These are phyloP conservation scores for Arachnomyces sp. DNA, from an alignment of 2,329 filamentous ascomycete species.

Conservation along the genomic window DNA sequence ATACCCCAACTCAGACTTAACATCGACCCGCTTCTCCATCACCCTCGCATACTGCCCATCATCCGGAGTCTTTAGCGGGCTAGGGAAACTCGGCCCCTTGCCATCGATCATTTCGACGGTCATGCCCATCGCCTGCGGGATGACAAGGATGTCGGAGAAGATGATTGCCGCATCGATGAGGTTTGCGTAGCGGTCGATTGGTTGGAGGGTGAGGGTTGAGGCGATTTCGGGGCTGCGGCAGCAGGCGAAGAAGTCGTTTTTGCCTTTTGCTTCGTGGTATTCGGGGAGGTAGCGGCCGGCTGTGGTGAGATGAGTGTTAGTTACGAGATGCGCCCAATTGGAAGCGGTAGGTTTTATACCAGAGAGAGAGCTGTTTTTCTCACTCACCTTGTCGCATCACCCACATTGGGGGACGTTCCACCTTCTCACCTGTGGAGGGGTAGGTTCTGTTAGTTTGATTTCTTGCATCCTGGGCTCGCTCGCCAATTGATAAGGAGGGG, in stretches of 20 bases:
- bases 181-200: conserved; percentile 81
- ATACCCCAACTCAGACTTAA: conserved; percentile 76
- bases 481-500: conserved; percentile 4
- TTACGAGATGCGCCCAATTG: conserved; percentile 7
- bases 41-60: conserved; percentile 77
- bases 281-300: conserved; percentile 95
- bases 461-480: no score
- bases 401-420: conserved; percentile 93
- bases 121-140: conserved; percentile 98
- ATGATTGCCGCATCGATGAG: conserved; percentile 96
- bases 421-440: conserved; percentile 61
- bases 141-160: conserved; percentile 96
- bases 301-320: conserved; percentile 29
- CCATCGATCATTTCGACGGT: conserved; percentile 97
- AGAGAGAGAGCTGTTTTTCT: conserved; percentile 1
- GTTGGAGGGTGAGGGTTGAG: conserved; percentile 87
- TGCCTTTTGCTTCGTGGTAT: conserved; percentile 90
- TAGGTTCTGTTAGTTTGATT: neutral
- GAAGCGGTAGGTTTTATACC: neutral
- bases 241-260: conserved; percentile 92
- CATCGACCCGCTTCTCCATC: conserved; percentile 70
- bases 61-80: conserved; percentile 67
- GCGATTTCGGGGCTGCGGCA: conserved; percentile 89
- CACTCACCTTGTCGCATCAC: conserved; percentile 92
- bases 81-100: conserved; percentile 89